Percentiles rank a stretch among this genome's conserved stretches.
phyloP scores from a whole-genome alignment of 139 green algal genomes.

The Parachlorella kessleri region DNA sequence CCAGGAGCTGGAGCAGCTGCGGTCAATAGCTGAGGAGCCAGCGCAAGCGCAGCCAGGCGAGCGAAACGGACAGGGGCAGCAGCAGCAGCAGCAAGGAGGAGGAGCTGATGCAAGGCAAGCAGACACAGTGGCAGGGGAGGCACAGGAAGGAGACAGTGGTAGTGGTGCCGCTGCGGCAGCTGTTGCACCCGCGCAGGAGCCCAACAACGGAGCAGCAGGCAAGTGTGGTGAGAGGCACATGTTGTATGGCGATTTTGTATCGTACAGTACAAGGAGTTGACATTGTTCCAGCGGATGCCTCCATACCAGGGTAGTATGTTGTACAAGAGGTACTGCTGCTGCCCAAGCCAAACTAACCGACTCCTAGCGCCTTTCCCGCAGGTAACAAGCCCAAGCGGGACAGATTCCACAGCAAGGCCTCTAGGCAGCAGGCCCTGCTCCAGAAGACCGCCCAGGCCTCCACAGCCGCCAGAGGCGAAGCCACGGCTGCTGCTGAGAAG shows the following conservation, averaged over 20 bases:
- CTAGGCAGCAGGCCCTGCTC: constrained; percentile 12
- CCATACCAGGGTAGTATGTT: no score
- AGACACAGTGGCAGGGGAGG: constrained; percentile 1
- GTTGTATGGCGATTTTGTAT: no score
- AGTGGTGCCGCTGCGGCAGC: not conserved
- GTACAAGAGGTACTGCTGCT: no score
- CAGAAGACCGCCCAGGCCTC: not conserved
- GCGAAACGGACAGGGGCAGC: not conserved
- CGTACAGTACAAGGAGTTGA: no score
- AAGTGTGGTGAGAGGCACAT: no score
- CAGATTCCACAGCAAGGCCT: constrained; percentile 13
- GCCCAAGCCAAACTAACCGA: no score
- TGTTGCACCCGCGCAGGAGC: not conserved
- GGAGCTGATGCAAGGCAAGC: not conserved
- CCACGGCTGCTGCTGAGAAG: not conserved
- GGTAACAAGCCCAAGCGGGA: constrained; percentile 21
- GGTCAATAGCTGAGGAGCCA: not conserved
- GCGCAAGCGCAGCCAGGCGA: not conserved
- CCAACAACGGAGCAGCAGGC: no score
- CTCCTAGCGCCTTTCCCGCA: no score
- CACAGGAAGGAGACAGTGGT: no score
- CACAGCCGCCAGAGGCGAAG: not conserved
- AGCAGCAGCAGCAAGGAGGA: not conserved
- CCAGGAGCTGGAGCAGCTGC: not conserved
- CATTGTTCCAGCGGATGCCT: no score